These are phyloP conservation scores for Tuber aestivum DNA, from an alignment of 495 filamentous ascomycete species.

Conservation along the genomic window DNA sequence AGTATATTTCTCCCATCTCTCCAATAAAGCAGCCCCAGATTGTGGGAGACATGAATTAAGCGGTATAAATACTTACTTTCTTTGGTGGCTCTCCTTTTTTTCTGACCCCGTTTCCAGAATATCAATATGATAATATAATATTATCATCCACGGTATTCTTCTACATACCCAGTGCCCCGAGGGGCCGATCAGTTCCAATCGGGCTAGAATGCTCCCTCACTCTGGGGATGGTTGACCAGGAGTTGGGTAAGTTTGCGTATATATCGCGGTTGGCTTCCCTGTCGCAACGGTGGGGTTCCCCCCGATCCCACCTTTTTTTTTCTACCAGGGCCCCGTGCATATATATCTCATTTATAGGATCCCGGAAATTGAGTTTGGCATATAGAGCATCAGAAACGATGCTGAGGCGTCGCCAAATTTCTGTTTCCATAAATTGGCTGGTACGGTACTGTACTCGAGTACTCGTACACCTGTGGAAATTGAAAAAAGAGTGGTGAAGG, in stretches of 20 bases:
- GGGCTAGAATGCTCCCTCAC: not conserved
- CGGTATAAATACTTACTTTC: not conserved
- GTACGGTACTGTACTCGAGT: too few species aligned
- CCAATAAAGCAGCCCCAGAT: not conserved
- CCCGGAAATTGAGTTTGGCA: not conserved
- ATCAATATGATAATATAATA: not conserved
- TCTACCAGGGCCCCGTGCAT: not conserved
- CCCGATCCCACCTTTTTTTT: not conserved
- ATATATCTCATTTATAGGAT: not conserved
- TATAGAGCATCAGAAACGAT: not conserved
- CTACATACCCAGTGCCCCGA: not conserved
- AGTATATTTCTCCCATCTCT: not conserved
- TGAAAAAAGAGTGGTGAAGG: not conserved
- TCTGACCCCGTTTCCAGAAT: not conserved
- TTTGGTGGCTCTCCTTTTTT: not conserved
- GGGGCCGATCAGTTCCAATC: not conserved
- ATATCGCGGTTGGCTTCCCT: not conserved
- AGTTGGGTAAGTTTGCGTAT: not conserved
- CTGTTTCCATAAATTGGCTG: not conserved
- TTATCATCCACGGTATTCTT: not conserved
- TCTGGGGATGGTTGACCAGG: not conserved
- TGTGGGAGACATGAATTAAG: not conserved
- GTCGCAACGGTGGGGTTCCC: not conserved
- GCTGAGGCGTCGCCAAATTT: not conserved
- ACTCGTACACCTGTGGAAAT: not conserved